Base-by-base conservation (phyloP, 1,284 basidiomycete species). In the Heimioporus retisporus region DNA sequence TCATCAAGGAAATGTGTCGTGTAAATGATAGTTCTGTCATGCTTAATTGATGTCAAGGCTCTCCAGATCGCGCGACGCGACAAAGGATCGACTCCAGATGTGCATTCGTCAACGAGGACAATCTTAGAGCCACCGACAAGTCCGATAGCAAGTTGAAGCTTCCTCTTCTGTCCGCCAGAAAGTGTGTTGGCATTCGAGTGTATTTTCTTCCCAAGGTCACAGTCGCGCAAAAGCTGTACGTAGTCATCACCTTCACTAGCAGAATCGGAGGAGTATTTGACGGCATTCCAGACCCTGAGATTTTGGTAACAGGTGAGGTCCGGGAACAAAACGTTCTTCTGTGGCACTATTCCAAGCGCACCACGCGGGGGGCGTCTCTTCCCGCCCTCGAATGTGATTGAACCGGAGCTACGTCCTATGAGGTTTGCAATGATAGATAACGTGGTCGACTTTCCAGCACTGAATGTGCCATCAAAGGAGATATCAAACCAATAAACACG, bases 1-100 rank as follows among this genome's bases (percentile, higher is more conserved):
- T 95, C 93, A 70, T 95, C 93, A 6, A 94, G 83, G 78, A 94
- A 92, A 75, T 93, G 91, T 2, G 90, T 93, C 0, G 91, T 93
- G 71, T 93, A 88, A 13, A 93, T 80, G 51, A 92, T 85, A 0
- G 89, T 90, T 31, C 91, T 82, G 40, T 88, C 86, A 43, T 90
- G 81, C n/a, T 90, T 84, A 56, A 93, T 88, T 0, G 87, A 85
- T 7, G 86, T 90, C 59, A 95, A 77, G 1, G 90, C 90, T 66
- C 89, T 85, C 93, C 93, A 95, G 35, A 95, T 81, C 1, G 93
- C 90, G 55, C 93, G 84, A 57, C 93, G 84, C 58, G 92, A 93
- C 46, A 95, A 79, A 1, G 93, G 93, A 76, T 95, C 93, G 10
- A 95, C 89, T 8, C 93, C 93, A 14, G 91, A 93, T 3, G 91